These are phyloP conservation scores for Pezicula rhizophila DNA, from an alignment of 2,329 filamentous ascomycete genomes.

Conservation along the genomic window DNA sequence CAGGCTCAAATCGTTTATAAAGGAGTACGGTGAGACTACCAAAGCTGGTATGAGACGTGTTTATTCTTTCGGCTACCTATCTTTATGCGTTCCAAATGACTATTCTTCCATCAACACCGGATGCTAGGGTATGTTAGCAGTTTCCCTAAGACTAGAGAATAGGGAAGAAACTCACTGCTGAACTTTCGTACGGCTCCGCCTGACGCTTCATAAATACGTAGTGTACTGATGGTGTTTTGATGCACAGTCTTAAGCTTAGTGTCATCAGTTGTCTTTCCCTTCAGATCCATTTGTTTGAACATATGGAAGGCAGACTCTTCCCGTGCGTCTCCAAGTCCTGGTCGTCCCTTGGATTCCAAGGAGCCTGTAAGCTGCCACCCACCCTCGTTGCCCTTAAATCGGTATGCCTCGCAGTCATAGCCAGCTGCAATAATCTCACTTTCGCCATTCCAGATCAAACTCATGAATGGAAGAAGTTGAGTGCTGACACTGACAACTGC, in stretches of 20 bases:
- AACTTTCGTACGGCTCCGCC: constrained; percentile 68
- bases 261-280: constrained; percentile 86
- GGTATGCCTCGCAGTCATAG: constrained; percentile 85
- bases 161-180: constrained; percentile 61
- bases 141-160: constrained; percentile 20
- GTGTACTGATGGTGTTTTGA: constrained; percentile 88
- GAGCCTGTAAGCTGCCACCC: constrained; percentile 84
- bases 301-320: constrained; percentile 96
- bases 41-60: constrained; percentile 7
- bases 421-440: constrained; percentile 92
- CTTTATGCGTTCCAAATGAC: constrained; percentile 68
- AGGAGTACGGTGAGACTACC: background rate
- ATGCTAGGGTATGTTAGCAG: constrained; percentile 46
- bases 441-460: constrained; percentile 86
- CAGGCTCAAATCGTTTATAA: background rate
- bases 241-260: constrained; percentile 93
- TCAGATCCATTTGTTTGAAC: constrained; percentile 98
- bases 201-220: constrained; percentile 67
- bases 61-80: constrained; percentile 10
- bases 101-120: constrained; percentile 75
- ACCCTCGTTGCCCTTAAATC: constrained; percentile 69
- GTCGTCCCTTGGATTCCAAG: constrained; percentile 61
- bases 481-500: constrained; percentile 89
- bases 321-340: constrained; percentile 45
- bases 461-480: constrained; percentile 86